These are phyloP conservation scores for Salicornia ramosissima DNA, from an alignment of 148 eudicot genomes.

Conservation along the genomic window DNA sequence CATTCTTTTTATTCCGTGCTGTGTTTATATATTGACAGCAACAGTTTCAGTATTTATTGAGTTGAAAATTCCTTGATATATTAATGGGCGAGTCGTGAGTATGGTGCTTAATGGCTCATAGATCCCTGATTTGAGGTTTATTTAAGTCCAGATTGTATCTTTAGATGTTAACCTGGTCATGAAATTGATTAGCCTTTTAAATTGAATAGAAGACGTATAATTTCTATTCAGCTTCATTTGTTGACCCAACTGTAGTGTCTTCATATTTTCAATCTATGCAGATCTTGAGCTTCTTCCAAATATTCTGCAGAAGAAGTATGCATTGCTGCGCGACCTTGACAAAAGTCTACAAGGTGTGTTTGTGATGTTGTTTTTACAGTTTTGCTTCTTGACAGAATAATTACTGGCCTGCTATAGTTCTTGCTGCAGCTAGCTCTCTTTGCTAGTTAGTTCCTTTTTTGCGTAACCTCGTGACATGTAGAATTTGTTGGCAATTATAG, in stretches of 20 bases:
- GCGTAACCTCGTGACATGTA: too few species aligned
- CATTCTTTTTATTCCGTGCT: background rate
- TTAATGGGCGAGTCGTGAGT: too few species aligned
- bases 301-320: constrained; percentile 74
- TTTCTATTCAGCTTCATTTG: background rate
- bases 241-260: background rate
- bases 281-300: constrained; percentile 83
- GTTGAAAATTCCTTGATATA: too few species aligned
- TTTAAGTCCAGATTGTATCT: background rate
- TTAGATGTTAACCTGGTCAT: constrained; percentile 1
- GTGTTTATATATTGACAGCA: background rate
- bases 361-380: constrained; percentile 20
- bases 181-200: background rate
- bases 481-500: background rate
- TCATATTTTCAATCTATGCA: constrained; percentile 21
- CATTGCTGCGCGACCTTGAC: constrained; percentile 77
- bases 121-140: background rate
- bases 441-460: too few species aligned
- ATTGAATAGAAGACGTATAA: background rate
- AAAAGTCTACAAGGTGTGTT: constrained; percentile 76
- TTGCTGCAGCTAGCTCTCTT: background rate
- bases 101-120: too few species aligned
- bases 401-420: background rate
- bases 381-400: background rate
- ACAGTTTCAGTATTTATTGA: background rate